Percentiles rank a stretch among this genome's conserved stretches.
Conservation (phyloP, 192 early-diverging fungal species). For the Linnemannia schmuckeri region DNA sequence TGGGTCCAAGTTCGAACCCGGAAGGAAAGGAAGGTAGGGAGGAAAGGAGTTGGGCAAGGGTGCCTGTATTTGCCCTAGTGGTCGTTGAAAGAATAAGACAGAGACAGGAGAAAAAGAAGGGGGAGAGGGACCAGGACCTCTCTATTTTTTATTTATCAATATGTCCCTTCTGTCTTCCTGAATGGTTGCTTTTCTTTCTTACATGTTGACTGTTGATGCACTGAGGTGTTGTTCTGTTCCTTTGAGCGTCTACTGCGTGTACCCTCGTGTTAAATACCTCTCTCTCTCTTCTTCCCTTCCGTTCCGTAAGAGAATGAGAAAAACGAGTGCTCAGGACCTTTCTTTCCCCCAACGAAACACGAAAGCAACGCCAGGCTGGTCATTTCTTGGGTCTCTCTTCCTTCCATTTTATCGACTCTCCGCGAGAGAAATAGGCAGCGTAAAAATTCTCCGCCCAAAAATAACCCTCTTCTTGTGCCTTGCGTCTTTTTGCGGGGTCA, state of each 20-base stretch:
- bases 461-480: not conserved
- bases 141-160: not conserved
- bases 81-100: not conserved
- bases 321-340: not conserved
- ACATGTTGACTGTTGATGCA: not conserved
- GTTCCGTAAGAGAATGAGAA: not conserved
- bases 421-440: not conserved
- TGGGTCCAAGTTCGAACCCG: not conserved
- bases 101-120: not conserved
- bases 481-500: not conserved
- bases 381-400: not conserved
- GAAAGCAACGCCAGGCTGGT: not conserved
- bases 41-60: not conserved
- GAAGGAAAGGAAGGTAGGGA: not conserved
- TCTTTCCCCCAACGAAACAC: not conserved
- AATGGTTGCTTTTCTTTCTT: not conserved
- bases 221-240: not conserved
- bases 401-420: constrained; percentile 9
- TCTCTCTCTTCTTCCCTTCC: not conserved
- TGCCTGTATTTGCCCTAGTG: not conserved
- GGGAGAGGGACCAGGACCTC: not conserved
- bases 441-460: constrained; percentile 2
- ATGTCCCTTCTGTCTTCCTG: not conserved
- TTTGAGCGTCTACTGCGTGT: not conserved
- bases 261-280: not conserved